phyloP scores from a whole-genome alignment of 148 eudicot species.

The Nepenthes mirabilis region DNA sequence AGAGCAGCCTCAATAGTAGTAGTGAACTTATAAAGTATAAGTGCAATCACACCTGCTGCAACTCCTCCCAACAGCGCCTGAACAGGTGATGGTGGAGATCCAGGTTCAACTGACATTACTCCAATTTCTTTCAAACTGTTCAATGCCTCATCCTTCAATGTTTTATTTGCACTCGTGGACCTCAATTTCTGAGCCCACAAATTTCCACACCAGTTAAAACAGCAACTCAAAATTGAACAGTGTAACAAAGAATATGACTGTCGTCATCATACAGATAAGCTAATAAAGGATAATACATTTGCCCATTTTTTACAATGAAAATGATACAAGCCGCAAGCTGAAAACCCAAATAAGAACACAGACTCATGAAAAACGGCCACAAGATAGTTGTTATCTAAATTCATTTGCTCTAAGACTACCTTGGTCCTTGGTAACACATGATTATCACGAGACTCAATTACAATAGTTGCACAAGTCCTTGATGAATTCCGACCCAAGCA shows the following conservation, averaged over 20 bases:
- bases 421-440: no score
- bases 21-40: slow-evolving; percentile 81
- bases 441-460: no score
- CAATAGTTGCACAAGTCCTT: no score
- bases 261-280: no score
- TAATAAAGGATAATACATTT: no score
- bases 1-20: slow-evolving; percentile 71
- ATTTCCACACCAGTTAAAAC: slow-evolving; percentile 7
- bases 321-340: no score
- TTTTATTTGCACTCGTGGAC: slow-evolving; percentile 55
- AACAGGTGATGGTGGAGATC: slow-evolving; percentile 49
- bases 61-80: slow-evolving; percentile 74
- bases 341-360: no score
- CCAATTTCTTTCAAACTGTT: slow-evolving; percentile 74
- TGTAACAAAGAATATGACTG: background rate
- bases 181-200: slow-evolving; percentile 48
- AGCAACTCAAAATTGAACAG: background rate
- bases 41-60: slow-evolving; percentile 73
- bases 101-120: slow-evolving; percentile 24
- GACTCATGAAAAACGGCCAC: no score
- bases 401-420: no score
- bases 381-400: no score
- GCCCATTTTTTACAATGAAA: no score
- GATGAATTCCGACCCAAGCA: no score
- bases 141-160: slow-evolving; percentile 76